phyloP scores from a whole-genome alignment of 176 grass and related monocot genomes.

The Chrysopogon serrulatus region DNA sequence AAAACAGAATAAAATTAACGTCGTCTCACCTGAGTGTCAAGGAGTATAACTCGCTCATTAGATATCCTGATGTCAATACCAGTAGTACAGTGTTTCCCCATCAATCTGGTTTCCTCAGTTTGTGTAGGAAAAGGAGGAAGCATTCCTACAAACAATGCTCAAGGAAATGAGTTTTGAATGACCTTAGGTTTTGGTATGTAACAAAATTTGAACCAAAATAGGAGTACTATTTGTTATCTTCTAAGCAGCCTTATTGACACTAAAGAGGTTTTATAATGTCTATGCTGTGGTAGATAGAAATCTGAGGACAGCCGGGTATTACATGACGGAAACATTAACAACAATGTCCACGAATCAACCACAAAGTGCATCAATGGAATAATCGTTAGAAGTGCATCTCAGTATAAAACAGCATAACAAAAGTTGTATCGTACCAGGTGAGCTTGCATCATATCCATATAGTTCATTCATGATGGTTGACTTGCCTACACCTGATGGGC shows the following conservation, averaged over 20 bases:
- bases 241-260: neutral
- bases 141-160: slow-evolving; percentile 63
- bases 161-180: neutral
- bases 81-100: slow-evolving; percentile 75
- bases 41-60: slow-evolving; percentile 87
- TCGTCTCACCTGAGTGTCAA: slow-evolving; percentile 72
- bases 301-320: neutral
- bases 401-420: neutral
- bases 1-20: slow-evolving; percentile 17
- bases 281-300: neutral
- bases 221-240: neutral
- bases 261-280: neutral
- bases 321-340: neutral
- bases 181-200: neutral
- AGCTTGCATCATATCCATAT: slow-evolving; percentile 74
- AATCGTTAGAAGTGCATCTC: neutral
- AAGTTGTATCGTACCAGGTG: slow-evolving; percentile 43
- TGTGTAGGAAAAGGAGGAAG: slow-evolving; percentile 83
- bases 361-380: neutral
- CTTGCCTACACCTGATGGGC: slow-evolving; percentile 79
- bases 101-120: slow-evolving; percentile 74
- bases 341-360: neutral
- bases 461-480: slow-evolving; percentile 90
- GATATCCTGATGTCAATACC: slow-evolving; percentile 94
- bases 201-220: neutral